Percentiles rank a stretch among this genome's conserved stretches.
These are phyloP conservation scores for Boletus rubropictus DNA, from an alignment of 768 basidiomycete genomes.

Conservation along the genomic window DNA sequence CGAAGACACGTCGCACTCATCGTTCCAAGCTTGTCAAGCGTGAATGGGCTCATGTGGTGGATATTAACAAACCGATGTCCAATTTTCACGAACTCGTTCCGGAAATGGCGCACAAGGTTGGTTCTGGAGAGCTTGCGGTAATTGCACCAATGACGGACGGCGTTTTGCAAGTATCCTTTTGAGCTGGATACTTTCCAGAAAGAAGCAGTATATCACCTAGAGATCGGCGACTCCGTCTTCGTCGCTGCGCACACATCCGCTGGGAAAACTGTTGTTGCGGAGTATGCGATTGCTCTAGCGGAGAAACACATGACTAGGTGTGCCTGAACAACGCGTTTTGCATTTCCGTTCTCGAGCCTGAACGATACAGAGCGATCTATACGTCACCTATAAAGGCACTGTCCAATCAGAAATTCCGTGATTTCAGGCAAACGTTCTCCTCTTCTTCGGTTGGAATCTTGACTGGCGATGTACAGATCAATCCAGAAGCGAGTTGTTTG, in stretches of 20 bases:
- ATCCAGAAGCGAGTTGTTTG: conserved; percentile 93
- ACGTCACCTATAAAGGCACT: conserved; percentile 98
- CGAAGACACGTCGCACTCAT: conserved; percentile 39
- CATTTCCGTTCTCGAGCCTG: conserved; percentile 8
- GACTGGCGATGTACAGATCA: conserved; percentile 98
- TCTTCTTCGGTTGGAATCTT: conserved; percentile 89
- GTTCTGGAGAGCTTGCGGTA: conserved; percentile 4
- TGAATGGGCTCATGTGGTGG: conserved; percentile 97
- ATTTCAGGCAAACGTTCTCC: conserved; percentile 96
- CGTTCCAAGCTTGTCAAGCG: conserved; percentile 62
- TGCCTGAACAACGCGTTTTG: conserved; percentile 15
- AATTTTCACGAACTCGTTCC: conserved; percentile 93
- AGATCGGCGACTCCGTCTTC: conserved; percentile 96
- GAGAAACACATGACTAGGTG: conserved; percentile 99
- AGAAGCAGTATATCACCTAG: conserved; percentile 95
- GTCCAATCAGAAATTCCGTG: conserved; percentile 97
- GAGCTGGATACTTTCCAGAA: conserved; percentile 98
- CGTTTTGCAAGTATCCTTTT: conserved; percentile 83
- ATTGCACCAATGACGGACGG: conserved; percentile 4
- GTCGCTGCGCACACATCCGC: conserved; percentile 99
- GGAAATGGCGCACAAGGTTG: conserved; percentile 90
- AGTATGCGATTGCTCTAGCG: conserved; percentile 96
- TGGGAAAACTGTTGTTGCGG: conserved; percentile 98
- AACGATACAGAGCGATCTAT: conserved; percentile 76
- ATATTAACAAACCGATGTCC: conserved; percentile 81